Evolutionary conservation across 1,284 basidiomycete genomes (phyloP).

Genomic region (Abortiporus biennis): DNA sequence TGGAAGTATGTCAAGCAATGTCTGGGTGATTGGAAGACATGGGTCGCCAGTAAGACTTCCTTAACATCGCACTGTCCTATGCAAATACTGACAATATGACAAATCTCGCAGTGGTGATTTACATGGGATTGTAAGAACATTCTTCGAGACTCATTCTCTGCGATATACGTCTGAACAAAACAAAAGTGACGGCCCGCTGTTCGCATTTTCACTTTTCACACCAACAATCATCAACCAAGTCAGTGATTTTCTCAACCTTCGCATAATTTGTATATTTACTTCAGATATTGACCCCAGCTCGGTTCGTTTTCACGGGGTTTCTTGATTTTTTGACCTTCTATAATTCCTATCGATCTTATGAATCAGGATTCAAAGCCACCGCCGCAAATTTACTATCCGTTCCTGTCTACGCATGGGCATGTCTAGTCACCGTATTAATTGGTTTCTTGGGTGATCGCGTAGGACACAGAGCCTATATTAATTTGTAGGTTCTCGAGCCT

Average conservation of each 20-base stretch:
- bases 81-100: not conserved
- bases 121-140: slow-evolving; percentile 36
- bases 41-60: slow-evolving; percentile 34
- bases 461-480: slow-evolving; percentile 39
- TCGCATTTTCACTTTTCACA: slow-evolving; percentile 49
- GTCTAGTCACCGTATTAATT: slow-evolving; percentile 40
- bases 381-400: slow-evolving; percentile 49
- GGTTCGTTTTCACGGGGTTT: not conserved
- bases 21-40: slow-evolving; percentile 48
- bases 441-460: slow-evolving; percentile 43
- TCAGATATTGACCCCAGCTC: slow-evolving; percentile 17
- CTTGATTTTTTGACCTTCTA: not conserved
- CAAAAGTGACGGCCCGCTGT: slow-evolving; percentile 42
- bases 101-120: slow-evolving; percentile 34
- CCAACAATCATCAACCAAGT: slow-evolving; percentile 48
- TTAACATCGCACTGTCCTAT: not conserved
- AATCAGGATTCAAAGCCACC: slow-evolving; percentile 39
- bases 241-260: no score
- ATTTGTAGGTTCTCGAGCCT: slow-evolving; percentile 30
- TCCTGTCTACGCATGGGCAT: slow-evolving; percentile 44
- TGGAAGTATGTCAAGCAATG: slow-evolving; percentile 40
- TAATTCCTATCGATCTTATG: not conserved
- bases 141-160: not conserved
- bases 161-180: not conserved
- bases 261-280: slow-evolving; percentile 38